Percentiles rank a stretch among this genome's conserved stretches.
phyloP scores from a whole-genome alignment of 192 early-diverging fungal genomes.

The Dimargaris xerosporica region DNA sequence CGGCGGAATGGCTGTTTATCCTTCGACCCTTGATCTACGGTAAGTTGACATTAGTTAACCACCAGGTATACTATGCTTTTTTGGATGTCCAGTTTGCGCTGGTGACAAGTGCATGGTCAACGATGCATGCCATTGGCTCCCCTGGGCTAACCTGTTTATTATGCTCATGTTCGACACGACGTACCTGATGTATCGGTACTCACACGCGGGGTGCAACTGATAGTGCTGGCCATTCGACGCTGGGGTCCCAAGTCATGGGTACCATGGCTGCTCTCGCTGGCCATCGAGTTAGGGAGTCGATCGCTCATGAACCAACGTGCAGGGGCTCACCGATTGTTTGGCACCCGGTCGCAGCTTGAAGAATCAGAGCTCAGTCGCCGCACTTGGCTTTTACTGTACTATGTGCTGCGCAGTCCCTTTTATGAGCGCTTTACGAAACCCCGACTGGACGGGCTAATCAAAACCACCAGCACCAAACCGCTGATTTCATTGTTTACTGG shows the following conservation, averaged over 20 bases:
- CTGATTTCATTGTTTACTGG: conserved; percentile 61
- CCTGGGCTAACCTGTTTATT: not conserved
- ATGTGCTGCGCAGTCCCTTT: conserved; percentile 73
- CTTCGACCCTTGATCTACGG: conserved; percentile 76
- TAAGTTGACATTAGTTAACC: conserved; percentile 13
- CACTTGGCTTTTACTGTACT: conserved; percentile 57
- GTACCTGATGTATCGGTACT: not conserved
- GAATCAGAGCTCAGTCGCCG: conserved; percentile 52
- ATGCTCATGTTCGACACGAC: not conserved
- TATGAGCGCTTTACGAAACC: conserved; percentile 58
- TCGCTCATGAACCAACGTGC: conserved; percentile 4
- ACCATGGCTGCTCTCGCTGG: conserved; percentile 71
- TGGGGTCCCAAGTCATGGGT: conserved; percentile 61
- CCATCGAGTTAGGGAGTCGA: conserved; percentile 44
- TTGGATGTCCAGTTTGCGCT: not conserved
- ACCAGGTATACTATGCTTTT: no score
- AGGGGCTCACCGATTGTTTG: not conserved
- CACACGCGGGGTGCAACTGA: not conserved
- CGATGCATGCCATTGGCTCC: not conserved
- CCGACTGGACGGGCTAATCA: conserved; percentile 44
- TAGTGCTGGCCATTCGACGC: conserved; percentile 56
- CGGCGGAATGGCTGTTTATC: conserved; percentile 69
- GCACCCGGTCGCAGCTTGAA: conserved; percentile 12
- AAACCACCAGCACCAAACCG: conserved; percentile 52
- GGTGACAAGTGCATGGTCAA: not conserved